These are phyloP conservation scores for Quercus engelmannii DNA, from an alignment of 306 rosid genomes.

Conservation along the genomic window DNA sequence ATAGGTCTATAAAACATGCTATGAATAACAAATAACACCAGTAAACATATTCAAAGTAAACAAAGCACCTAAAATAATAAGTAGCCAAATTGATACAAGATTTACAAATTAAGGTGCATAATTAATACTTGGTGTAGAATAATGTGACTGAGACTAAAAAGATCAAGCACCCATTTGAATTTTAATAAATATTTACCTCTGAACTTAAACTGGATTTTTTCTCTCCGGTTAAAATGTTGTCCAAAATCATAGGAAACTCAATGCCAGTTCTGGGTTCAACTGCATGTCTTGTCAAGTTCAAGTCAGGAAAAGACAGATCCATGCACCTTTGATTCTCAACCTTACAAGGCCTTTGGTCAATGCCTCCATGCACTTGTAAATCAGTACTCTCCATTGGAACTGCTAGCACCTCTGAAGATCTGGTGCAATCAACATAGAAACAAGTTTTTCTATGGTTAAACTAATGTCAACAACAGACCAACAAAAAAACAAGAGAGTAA, in stretches of 20 bases:
- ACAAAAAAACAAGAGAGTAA: neutral
- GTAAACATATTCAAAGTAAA: neutral
- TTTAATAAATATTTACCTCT: slow-evolving; percentile 56
- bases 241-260: slow-evolving; percentile 76
- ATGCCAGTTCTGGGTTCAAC: slow-evolving; percentile 91
- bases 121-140: neutral
- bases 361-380: slow-evolving; percentile 34
- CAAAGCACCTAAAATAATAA: neutral
- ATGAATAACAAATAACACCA: neutral
- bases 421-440: slow-evolving; percentile 27
- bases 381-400: slow-evolving; percentile 53
- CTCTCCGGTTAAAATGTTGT: slow-evolving; percentile 40
- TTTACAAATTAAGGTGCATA: slow-evolving; percentile 6
- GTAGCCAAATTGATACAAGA: slow-evolving; percentile 1
- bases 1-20: neutral
- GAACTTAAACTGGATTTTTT: slow-evolving; percentile 50
- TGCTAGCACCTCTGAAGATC: slow-evolving; percentile 69
- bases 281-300: slow-evolving; percentile 52
- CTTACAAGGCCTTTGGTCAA: slow-evolving; percentile 56
- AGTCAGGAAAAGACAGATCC: slow-evolving; percentile 36
- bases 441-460: slow-evolving; percentile 1
- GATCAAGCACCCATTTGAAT: neutral
- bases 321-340: slow-evolving; percentile 51
- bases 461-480: neutral
- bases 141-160: slow-evolving; percentile 4